Conservation (phyloP, 495 filamentous ascomycete genomes). For the Aspergillus asperescens region DNA sequence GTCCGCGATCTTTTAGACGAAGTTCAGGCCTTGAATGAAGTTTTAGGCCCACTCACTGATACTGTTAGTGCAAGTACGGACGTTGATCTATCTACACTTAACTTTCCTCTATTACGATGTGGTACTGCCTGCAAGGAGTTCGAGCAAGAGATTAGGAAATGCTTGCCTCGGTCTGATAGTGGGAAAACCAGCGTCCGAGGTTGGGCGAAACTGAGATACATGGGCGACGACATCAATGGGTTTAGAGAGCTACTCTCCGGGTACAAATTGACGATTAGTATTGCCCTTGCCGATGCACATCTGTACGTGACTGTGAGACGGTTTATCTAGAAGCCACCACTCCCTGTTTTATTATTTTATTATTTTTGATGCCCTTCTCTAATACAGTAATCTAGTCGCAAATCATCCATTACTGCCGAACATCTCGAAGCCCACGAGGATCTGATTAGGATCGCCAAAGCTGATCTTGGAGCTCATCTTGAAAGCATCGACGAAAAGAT, state of each 20-base stretch:
- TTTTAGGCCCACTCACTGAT: slow-evolving; percentile 31
- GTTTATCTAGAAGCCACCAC: no score
- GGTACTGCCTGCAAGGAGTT: slow-evolving; percentile 26
- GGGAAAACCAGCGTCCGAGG: slow-evolving; percentile 24
- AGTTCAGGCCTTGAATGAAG: slow-evolving; percentile 34
- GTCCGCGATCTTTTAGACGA: slow-evolving; percentile 40
- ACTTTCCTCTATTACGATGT: slow-evolving; percentile 25
- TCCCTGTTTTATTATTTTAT: no score
- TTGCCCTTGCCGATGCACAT: slow-evolving; percentile 35
- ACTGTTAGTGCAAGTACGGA: slow-evolving; percentile 17
- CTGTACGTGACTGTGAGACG: slow-evolving; percentile 27
- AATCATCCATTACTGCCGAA: slow-evolving; percentile 25
- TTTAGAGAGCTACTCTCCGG: slow-evolving; percentile 30
- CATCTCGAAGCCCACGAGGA: slow-evolving; percentile 29
- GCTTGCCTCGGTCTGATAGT: slow-evolving; percentile 13
- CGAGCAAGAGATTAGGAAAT: slow-evolving; percentile 21
- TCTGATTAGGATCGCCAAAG: slow-evolving; percentile 33
- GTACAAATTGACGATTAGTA: slow-evolving; percentile 39
- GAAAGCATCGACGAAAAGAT: slow-evolving; percentile 35
- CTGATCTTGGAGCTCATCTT: slow-evolving; percentile 35
- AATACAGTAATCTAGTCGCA: slow-evolving; percentile 20
- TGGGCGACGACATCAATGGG: slow-evolving; percentile 27
- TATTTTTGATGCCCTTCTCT: slow-evolving; percentile 5
- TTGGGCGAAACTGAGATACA: slow-evolving; percentile 28
- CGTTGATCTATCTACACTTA: slow-evolving; percentile 14